Evolutionary conservation across 1,139 yeast genomes (phyloP).

Genomic region (Suhomyces choctaworum): DNA sequence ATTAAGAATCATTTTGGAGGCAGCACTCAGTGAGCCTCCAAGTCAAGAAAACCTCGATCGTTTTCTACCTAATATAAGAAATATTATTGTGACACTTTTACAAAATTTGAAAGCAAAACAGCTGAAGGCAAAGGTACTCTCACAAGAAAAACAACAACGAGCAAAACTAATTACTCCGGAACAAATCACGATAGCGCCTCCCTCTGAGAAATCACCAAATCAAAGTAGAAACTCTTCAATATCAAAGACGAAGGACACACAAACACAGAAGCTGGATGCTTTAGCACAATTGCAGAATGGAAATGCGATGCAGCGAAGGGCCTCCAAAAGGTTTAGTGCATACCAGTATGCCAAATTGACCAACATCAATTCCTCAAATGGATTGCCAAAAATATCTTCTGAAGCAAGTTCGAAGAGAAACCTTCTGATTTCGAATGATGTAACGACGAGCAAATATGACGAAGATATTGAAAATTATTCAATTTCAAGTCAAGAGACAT

Average conservation of each 20-base stretch:
- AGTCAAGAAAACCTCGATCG: slow-evolving; percentile 79
- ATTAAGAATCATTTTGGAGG: slow-evolving; percentile 75
- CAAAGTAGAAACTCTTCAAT: slow-evolving; percentile 10
- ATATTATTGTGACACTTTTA: slow-evolving; percentile 78
- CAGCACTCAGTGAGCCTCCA: slow-evolving; percentile 83
- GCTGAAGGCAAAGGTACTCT: slow-evolving; percentile 45
- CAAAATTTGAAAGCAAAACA: slow-evolving; percentile 84
- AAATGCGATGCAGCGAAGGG: slow-evolving; percentile 82
- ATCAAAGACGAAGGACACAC: slow-evolving; percentile 2
- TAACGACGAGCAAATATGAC: slow-evolving; percentile 1
- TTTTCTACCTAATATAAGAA: slow-evolving; percentile 82
- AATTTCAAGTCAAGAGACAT: slow-evolving; percentile 3
- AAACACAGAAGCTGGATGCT: slow-evolving; percentile 45
- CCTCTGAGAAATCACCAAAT: slow-evolving; percentile 2
- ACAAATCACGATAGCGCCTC: background rate
- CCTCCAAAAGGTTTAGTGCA: slow-evolving; percentile 89
- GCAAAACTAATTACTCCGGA: slow-evolving; percentile 10
- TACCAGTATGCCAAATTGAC: slow-evolving; percentile 85
- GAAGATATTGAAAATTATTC: background rate
- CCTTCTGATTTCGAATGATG: slow-evolving; percentile 1
- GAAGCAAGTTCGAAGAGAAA: slow-evolving; percentile 8
- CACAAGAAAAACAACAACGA: slow-evolving; percentile 23
- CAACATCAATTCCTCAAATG: slow-evolving; percentile 40
- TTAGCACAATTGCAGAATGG: slow-evolving; percentile 76
- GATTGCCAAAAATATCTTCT: slow-evolving; percentile 14